Evolutionary conservation across 2,329 filamentous ascomycete species (phyloP), one percentile per base, ranked within the genome.

Genomic region (Stagonosporopsis rhizophila): DNA sequence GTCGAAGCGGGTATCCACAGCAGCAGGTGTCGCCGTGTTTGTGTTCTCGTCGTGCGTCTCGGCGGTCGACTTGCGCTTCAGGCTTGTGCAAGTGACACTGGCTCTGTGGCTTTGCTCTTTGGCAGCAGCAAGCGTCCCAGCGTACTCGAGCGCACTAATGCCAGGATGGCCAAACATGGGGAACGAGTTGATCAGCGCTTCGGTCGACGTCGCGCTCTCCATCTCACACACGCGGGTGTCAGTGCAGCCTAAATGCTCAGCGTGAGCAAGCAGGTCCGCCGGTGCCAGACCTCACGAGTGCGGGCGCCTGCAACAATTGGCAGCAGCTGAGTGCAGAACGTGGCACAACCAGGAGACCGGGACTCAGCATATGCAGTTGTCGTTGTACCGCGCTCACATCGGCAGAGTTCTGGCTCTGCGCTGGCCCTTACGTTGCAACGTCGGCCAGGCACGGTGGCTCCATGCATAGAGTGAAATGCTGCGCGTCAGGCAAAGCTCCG

Each of bases 161-260:
- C 71, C 66, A 44, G 68, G 69, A 58, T 74, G 66, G 15, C 70
- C 72, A 48, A 74, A 71, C 70, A 73, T 74, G 49, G 64, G 64
- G 50, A 68, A 67, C 14, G 57, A 62, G 34, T 69, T 66, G 37
- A 68, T 55, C 28, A 68, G 51, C 22, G 38, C 56, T 53, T 67
- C 62, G 17, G 64, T 69, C 30, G 65, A 67, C 28, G 22, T 54
- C 48, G 60, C 30, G 58, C 39, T 59, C 58, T 58, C 37, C 61
- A 62, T 67, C 32, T 52, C 59, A 50, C 32, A 53, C 45, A 55
- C 45, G 47, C 22, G 60, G 59, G 56, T 55, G 44, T 28, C 50
- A 45, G 48, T 47, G 40, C 55, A 44, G 42, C 52, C 59, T 67
- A 52, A 57, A 63, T 65, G 49, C 44, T 56, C 46, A 41, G 35